Conservation (phyloP, 768 basidiomycete genomes). For the Rhodotorula toruloides region DNA sequence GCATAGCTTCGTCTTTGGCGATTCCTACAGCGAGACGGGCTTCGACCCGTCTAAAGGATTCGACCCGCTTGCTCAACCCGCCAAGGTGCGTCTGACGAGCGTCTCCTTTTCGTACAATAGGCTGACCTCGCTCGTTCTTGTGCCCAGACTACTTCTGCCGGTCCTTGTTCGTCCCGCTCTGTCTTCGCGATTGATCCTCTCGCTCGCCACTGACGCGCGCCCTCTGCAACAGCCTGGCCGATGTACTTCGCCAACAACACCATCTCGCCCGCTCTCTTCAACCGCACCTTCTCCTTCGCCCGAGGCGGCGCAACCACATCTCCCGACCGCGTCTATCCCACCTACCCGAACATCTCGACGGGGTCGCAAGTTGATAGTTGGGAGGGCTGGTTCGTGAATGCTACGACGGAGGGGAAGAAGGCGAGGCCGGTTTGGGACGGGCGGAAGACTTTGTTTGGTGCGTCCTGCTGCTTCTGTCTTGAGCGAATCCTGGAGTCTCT, state of each 20-base stretch:
- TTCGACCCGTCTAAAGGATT: not conserved
- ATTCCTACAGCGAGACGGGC: conserved; percentile 4
- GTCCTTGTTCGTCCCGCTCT: too few relatives aligned
- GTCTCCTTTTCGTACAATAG: too few relatives aligned
- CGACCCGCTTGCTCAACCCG: not conserved
- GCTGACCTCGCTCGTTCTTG: too few relatives aligned
- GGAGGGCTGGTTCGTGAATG: not conserved
- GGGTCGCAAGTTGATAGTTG: not conserved
- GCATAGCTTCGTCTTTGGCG: conserved; percentile 5
- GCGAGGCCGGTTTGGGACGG: not conserved
- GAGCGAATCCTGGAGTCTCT: not conserved
- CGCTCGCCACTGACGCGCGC: not conserved
- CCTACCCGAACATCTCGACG: not conserved
- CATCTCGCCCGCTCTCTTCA: not conserved
- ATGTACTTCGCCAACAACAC: not conserved
- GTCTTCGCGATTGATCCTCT: too few relatives aligned
- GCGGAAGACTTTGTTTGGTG: conserved; percentile 1
- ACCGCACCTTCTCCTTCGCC: not conserved
- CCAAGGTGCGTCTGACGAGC: too few relatives aligned
- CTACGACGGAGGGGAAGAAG: not conserved
- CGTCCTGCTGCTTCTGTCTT: not conserved
- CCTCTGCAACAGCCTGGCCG: not conserved
- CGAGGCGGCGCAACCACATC: not conserved
- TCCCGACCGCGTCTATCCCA: not conserved
- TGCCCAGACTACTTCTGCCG: too few relatives aligned